phyloP scores from a whole-genome alignment of 805 yeast species.

The Kazachstania viticola region DNA sequence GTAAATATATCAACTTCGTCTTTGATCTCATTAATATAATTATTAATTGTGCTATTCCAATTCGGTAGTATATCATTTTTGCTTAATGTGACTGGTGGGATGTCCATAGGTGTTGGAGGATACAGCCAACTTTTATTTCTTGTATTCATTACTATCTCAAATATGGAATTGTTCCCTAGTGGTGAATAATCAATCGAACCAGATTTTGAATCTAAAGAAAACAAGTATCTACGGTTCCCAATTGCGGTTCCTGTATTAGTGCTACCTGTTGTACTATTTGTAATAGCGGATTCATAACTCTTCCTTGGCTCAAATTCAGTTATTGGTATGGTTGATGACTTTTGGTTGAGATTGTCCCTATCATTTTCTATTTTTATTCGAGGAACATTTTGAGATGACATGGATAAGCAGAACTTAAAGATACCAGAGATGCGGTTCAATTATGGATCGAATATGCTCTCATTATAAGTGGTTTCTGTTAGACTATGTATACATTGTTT shows the following conservation, averaged over 20 bases:
- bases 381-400: conserved; percentile 1
- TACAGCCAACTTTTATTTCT: conserved; percentile 31
- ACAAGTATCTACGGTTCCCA: conserved; percentile 4
- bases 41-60: conserved; percentile 31
- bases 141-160: conserved; percentile 47
- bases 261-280: conserved; percentile 1
- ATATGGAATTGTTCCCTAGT: conserved; percentile 48
- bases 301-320: not conserved
- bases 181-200: conserved; percentile 27
- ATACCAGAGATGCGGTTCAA: too few relatives aligned
- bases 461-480: too few relatives aligned
- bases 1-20: conserved; percentile 36
- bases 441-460: too few relatives aligned
- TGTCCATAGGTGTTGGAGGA: conserved; percentile 71
- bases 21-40: conserved; percentile 34
- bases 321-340: not conserved
- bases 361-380: conserved; percentile 1
- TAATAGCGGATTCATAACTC: conserved; percentile 5
- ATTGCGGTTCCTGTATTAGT: conserved; percentile 4
- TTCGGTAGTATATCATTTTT: conserved; percentile 34
- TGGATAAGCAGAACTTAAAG: too few relatives aligned
- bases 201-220: conserved; percentile 6
- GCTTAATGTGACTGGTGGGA: conserved; percentile 66
- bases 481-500: too few relatives aligned
- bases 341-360: too few relatives aligned